Evolutionary conservation across 148 eudicot genomes (phyloP).

Genomic region (Rhododendron mucronatum): DNA sequence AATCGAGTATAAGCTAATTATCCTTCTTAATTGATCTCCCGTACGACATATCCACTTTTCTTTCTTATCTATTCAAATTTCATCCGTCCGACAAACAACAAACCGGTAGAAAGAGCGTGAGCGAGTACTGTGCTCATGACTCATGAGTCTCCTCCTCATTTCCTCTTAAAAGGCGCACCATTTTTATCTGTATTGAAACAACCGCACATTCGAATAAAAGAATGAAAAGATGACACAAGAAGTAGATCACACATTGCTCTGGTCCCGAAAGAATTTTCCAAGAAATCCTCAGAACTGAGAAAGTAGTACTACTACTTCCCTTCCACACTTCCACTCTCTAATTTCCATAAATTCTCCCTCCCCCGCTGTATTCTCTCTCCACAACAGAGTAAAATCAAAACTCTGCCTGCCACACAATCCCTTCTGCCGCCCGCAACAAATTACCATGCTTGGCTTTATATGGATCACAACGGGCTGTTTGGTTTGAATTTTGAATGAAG

Average conservation of each 20-base stretch:
- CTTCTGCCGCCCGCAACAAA: conserved; percentile 23
- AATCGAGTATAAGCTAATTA: neutral
- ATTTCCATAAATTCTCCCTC: conserved; percentile 26
- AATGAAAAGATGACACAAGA: conserved; percentile 10
- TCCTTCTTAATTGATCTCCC: neutral
- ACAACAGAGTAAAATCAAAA: conserved; percentile 1
- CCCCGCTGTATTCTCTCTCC: conserved; percentile 3
- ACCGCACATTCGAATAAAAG: neutral
- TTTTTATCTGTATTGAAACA: neutral
- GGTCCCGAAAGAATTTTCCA: conserved; percentile 23
- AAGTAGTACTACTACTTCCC: conserved; percentile 2
- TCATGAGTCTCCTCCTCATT: conserved; percentile 4
- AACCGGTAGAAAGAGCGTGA: neutral
- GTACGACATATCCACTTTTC: too few relatives aligned
- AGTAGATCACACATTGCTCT: conserved; percentile 17
- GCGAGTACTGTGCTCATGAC: conserved; percentile 16
- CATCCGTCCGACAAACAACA: too few relatives aligned
- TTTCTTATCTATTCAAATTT: too few relatives aligned
- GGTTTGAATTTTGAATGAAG: too few relatives aligned
- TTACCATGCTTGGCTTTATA: conserved; percentile 18
- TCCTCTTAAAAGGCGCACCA: conserved; percentile 12
- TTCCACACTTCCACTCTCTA: neutral
- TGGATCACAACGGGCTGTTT: neutral
- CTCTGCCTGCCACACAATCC: conserved; percentile 18
- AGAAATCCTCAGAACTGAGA: conserved; percentile 14